Percentiles rank a stretch among this genome's conserved stretches.
Conservation (phyloP, 2,329 filamentous ascomycete genomes). For the Daldinia eschscholtzii region DNA sequence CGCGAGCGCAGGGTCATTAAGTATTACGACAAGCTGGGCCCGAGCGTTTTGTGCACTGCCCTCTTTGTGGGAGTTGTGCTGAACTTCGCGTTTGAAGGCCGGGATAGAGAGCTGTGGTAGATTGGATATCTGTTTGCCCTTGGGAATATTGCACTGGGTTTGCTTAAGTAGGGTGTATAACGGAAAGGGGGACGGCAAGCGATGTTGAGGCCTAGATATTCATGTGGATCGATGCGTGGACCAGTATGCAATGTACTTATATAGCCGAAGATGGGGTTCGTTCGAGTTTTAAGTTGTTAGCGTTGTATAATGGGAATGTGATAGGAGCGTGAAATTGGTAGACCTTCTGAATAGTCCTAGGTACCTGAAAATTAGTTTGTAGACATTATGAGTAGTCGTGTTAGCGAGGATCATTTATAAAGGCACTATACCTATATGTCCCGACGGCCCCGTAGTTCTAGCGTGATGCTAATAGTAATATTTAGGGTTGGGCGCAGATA, state of each 20-base stretch:
- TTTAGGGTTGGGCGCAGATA: neutral
- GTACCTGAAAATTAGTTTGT: neutral
- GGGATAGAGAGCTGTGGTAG: constrained; percentile 68
- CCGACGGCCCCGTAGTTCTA: too few species aligned
- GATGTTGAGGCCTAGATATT: neutral
- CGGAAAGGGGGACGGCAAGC: neutral
- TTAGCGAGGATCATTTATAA: too few species aligned
- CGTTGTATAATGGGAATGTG: neutral
- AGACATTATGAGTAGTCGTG: neutral
- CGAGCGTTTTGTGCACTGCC: constrained; percentile 78
- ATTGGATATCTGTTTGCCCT: neutral
- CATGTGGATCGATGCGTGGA: neutral
- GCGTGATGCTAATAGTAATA: neutral
- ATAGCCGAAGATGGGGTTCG: neutral
- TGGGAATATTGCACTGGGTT: neutral
- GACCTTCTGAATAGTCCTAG: neutral
- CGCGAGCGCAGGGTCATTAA: constrained; percentile 84
- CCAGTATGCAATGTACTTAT: neutral
- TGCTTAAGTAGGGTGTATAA: neutral
- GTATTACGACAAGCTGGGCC: constrained; percentile 92
- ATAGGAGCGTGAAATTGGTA: neutral
- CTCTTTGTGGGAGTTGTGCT: constrained; percentile 80
- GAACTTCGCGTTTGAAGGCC: constrained; percentile 85
- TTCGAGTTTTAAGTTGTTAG: neutral
- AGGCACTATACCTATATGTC: too few species aligned